phyloP scores from a whole-genome alignment of 1,284 basidiomycete genomes.

The Fomitopsis schrenkii region DNA sequence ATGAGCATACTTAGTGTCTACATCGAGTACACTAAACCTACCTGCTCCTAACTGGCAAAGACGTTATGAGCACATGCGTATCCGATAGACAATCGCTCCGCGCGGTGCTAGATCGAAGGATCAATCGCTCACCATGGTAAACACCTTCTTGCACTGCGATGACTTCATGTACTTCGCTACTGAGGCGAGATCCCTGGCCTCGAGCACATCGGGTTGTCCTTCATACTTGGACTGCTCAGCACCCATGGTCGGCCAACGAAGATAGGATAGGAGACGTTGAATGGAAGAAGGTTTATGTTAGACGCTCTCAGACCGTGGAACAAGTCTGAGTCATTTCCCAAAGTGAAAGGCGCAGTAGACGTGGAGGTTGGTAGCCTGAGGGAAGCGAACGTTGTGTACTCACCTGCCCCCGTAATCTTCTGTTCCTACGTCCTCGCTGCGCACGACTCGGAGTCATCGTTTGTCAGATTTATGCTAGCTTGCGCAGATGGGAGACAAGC shows the following conservation, averaged over 20 bases:
- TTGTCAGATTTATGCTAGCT: neutral
- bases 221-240: conserved; percentile 17
- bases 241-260: conserved; percentile 12
- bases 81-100: neutral
- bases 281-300: no score
- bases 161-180: conserved; percentile 69
- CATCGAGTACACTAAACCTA: conserved; percentile 24
- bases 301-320: neutral
- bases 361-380: neutral
- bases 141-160: conserved; percentile 58
- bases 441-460: neutral
- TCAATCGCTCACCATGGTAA: conserved; percentile 59
- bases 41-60: conserved; percentile 55
- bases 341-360: neutral
- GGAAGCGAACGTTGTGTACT: neutral
- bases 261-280: neutral
- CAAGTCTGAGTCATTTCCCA: neutral
- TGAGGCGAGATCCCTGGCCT: conserved; percentile 35
- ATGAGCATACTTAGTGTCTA: neutral
- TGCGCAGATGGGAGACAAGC: no score
- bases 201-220: conserved; percentile 26
- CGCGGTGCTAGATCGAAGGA: neutral
- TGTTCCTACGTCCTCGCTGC: neutral
- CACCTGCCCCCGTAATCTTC: neutral
- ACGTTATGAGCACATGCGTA: neutral